Evolutionary conservation across 768 basidiomycete genomes (phyloP), one percentile per base, ranked within the genome.

Genomic region (Calocybe indica): DNA sequence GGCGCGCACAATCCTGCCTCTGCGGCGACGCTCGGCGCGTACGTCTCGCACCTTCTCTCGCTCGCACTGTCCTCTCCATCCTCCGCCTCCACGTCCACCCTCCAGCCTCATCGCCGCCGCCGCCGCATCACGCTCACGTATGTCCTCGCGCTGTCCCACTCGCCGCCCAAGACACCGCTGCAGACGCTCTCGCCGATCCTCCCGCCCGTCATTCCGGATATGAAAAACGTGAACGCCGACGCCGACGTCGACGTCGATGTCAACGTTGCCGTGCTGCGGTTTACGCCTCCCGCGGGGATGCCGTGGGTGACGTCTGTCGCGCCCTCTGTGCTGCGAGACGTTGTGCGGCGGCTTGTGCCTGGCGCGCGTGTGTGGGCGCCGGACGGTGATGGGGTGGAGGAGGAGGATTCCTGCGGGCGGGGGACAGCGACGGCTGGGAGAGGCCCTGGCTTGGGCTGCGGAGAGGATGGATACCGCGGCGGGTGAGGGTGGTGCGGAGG

Each of bases 1-100:
- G 96, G 96, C 3, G 95, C 96, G 0, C 96, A 98, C 63, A 99
- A 98, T 60, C 67, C 82, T 6, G 83, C 89, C 5, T 92, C 92
- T 0, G 76, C 92, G 0, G 53, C 63, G 29, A 78, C 78, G 0
- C 78, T 97, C 8, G 75, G 82, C 6, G 60, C 70, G 2, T 97
- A 91, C 61, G 66, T 94, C 48, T 46, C 64, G 67, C 40, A 71
- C 67, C 52, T 65, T 56, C 39, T 64, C 48, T 45, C 60, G 10
- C 46, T 54, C 10, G 37, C 44, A 30, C 34, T 33, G 3, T 14
- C 31, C 40, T 15, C 40, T 14, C 11, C 3, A 15, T 50, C 8
- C 11, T 43, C 33, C 39, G 35, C 38, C 51, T 49, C 22, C 22
- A 22, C 22, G 22, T 22, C 53, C 37, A 42, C 42, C n/a, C 47